phyloP scores from a whole-genome alignment of 805 yeast species.

The Candida arabinofermentans region DNA sequence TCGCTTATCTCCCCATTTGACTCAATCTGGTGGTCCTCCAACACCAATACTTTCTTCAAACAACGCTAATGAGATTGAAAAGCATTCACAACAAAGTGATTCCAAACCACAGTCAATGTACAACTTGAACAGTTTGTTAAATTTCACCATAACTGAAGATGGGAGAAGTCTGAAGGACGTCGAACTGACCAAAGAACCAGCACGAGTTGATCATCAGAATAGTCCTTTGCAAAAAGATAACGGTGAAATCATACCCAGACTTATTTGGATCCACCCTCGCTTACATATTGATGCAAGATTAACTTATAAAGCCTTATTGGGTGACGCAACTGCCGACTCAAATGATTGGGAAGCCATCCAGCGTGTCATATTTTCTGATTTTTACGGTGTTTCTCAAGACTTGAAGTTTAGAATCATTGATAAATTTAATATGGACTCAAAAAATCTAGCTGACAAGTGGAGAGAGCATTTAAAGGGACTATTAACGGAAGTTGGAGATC shows the following conservation, averaged over 20 bases:
- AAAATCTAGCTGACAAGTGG: background rate
- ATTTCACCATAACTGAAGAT: background rate
- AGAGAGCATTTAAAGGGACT: conserved; percentile 12
- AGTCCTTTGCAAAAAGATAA: background rate
- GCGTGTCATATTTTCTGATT: conserved; percentile 26
- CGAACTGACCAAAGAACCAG: background rate
- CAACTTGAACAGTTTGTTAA: background rate
- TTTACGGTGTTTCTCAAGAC: conserved; percentile 10
- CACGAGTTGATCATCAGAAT: background rate
- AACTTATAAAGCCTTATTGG: conserved; percentile 26
- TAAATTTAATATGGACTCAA: conserved; percentile 11
- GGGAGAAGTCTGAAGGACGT: background rate
- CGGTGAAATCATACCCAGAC: conserved; percentile 17
- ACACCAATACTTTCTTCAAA: background rate
- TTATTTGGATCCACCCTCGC: conserved; percentile 33
- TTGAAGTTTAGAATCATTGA: conserved; percentile 22
- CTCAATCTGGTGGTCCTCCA: background rate
- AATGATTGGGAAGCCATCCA: conserved; percentile 20
- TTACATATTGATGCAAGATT: conserved; percentile 28
- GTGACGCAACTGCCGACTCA: conserved; percentile 19
- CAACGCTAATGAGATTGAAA: background rate
- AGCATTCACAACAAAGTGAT: background rate
- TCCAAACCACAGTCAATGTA: background rate
- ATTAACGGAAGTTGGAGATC: conserved; percentile 15
- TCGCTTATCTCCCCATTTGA: background rate